Evolutionary conservation across 176 grass and related monocot species (phyloP).

Genomic region (Dendrocalamus sinicus): DNA sequence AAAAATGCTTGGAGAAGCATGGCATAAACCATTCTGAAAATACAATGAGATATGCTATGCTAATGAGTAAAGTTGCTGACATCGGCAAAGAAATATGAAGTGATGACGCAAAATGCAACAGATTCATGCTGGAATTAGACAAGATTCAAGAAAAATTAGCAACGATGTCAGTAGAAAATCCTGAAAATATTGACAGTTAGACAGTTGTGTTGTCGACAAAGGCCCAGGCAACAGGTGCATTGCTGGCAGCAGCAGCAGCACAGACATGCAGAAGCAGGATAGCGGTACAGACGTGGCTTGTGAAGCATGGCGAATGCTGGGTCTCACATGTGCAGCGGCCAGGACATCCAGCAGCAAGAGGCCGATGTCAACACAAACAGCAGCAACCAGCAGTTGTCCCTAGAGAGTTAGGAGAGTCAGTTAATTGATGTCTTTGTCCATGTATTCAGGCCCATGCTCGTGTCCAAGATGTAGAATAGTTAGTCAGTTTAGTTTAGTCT

Average conservation of each 20-base stretch:
- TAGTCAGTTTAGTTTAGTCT: constrained; percentile 11
- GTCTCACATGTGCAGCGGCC: not conserved
- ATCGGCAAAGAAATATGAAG: constrained; percentile 11
- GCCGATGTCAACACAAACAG: not conserved
- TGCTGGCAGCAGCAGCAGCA: not conserved
- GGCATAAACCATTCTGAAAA: not conserved
- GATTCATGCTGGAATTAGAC: constrained; percentile 25
- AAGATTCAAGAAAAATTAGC: constrained; percentile 19
- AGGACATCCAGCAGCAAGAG: not conserved
- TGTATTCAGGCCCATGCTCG: no score
- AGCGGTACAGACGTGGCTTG: not conserved
- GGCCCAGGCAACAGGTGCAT: not conserved
- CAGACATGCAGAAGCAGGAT: no score
- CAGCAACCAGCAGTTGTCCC: not conserved
- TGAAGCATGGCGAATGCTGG: not conserved
- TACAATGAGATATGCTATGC: constrained; percentile 15
- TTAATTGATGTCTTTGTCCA: not conserved
- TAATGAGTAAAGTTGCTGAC: constrained; percentile 33
- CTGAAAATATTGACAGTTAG: not conserved
- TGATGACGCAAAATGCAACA: not conserved
- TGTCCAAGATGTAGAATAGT: not conserved
- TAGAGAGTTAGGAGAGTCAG: not conserved
- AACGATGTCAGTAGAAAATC: not conserved
- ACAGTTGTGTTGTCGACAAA: not conserved
- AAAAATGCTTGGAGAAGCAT: constrained; percentile 19